Conservation (phyloP, 768 basidiomycete species). For the Trametes maxima region DNA sequence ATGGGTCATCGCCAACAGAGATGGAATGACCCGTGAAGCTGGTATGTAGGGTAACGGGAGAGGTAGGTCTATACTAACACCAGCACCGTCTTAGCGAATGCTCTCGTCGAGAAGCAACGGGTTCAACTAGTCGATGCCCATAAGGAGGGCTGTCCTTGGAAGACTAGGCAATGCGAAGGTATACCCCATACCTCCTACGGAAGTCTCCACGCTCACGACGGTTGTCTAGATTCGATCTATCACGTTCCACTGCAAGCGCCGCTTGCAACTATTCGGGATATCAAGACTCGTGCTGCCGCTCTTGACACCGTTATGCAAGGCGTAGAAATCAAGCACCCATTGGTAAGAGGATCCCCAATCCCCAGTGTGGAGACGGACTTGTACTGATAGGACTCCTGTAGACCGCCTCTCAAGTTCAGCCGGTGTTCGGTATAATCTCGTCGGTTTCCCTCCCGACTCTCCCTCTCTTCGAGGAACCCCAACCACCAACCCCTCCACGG, state of each 20-base stretch:
- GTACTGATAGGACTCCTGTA: slow-evolving; percentile 31
- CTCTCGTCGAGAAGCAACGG: slow-evolving; percentile 75
- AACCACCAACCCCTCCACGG: slow-evolving; percentile 10
- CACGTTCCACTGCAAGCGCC: slow-evolving; percentile 74
- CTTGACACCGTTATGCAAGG: slow-evolving; percentile 57
- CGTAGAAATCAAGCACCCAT: slow-evolving; percentile 68
- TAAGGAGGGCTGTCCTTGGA: slow-evolving; percentile 87
- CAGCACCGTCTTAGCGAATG: slow-evolving; percentile 49
- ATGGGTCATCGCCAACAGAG: slow-evolving; percentile 72
- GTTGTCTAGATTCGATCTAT: slow-evolving; percentile 60
- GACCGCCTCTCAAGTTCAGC: slow-evolving; percentile 59
- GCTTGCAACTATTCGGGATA: slow-evolving; percentile 56
- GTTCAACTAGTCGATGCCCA: slow-evolving; percentile 66
- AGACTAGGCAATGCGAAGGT: slow-evolving; percentile 79
- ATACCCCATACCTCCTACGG: slow-evolving; percentile 27
- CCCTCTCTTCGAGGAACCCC: neutral
- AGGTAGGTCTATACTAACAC: slow-evolving; percentile 36
- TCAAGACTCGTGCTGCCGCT: slow-evolving; percentile 55
- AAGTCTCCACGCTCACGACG: slow-evolving; percentile 22
- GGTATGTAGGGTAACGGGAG: slow-evolving; percentile 51
- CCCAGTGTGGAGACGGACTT: neutral
- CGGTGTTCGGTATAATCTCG: slow-evolving; percentile 50
- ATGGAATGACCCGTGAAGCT: slow-evolving; percentile 75
- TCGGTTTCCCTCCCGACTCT: slow-evolving; percentile 23
- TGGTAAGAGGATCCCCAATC: slow-evolving; percentile 49